Base-by-base conservation (phyloP, 352 stramenopile species). In the Phytopythium sindhum region DNA sequence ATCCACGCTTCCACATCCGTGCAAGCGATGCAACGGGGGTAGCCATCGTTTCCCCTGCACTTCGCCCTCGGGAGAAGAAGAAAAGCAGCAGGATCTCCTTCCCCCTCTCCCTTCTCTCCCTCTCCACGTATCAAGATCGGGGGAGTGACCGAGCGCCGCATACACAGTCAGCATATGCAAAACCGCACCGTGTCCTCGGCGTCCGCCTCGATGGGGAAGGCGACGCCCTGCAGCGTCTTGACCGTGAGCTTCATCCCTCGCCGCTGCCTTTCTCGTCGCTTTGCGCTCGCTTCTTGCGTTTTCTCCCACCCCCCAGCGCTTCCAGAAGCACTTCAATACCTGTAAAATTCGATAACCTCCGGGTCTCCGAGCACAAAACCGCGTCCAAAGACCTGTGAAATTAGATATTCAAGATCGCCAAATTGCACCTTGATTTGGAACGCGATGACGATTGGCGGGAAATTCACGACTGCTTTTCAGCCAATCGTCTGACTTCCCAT, bases 221-320 rank as follows among this genome's bases (percentile, higher is more conserved):
- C 80, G n/a, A 91, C 82, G 69, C 86, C 86, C 69, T 93, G 84
- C 26, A 93, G 73, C 55, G 86, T 95, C 80, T 95, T 95, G 50
- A 93, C 83, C 44, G 86, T 91, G 59, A 93, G 82, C 81, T 93
- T 95, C 86, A 95, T 95, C 59, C 41, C 71, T 29, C 14, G 9
- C 39, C 21, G 41, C 12, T n/a, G 42, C 42, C 42, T 50, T 50
- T 50, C 42, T 50, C 42, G 21, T 26, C 42, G 21, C 42, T 50
- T 50, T 8, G 42, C 9, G 21, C 42, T 26, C 12, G 6, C 48
- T 31, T 55, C 26, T 39, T 17, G 33, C 23, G 54, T 47, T 60
- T 60, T 47, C 53, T 58, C 53, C 0, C 53, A 7, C 14, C 48
- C 24, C 26, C 24, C 17, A 35, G n/a, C 23, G 10, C 14, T 41